Evolutionary conservation across 164 flowering plant genomes (phyloP).

Genomic region (Buxus sempervirens): DNA sequence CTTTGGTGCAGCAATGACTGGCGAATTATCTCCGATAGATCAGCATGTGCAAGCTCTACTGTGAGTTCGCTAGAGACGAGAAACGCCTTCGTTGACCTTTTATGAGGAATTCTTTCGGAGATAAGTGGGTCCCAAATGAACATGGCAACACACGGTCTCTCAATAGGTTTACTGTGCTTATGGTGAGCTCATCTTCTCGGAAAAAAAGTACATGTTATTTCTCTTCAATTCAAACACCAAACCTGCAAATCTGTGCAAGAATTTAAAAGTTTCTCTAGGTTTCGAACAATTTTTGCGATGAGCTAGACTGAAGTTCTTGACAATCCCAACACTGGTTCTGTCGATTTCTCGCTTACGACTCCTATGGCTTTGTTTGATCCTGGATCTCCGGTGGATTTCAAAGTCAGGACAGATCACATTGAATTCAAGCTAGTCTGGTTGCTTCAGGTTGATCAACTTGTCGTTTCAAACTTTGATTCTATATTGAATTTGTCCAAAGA

Average conservation of each 20-base stretch:
- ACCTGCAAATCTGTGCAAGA: conserved; percentile 41
- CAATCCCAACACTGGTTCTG: background rate
- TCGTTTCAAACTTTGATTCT: conserved; percentile 42
- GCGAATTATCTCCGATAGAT: background rate
- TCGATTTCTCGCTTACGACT: conserved; percentile 32
- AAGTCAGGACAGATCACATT: conserved; percentile 64
- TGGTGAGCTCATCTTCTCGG: no score
- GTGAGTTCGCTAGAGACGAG: no score
- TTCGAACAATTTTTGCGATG: conserved; percentile 32
- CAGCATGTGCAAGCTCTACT: no score
- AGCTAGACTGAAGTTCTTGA: conserved; percentile 36
- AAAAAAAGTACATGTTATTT: no score
- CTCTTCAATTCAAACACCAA: conserved; percentile 50
- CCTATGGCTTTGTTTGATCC: conserved; percentile 72
- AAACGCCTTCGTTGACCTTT: no score
- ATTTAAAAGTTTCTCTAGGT: conserved; percentile 31
- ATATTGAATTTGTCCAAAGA: conserved; percentile 25
- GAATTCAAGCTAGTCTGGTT: conserved; percentile 71
- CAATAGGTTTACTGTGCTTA: no score
- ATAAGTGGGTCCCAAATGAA: background rate
- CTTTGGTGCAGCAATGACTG: background rate
- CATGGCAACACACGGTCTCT: background rate
- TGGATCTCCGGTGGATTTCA: conserved; percentile 48
- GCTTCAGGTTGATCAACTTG: conserved; percentile 85
- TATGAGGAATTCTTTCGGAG: background rate